Percentiles rank a stretch among this genome's conserved stretches.
These are phyloP conservation scores for Cyanodermella asteris DNA, from an alignment of 2,329 filamentous ascomycete species.

Conservation along the genomic window DNA sequence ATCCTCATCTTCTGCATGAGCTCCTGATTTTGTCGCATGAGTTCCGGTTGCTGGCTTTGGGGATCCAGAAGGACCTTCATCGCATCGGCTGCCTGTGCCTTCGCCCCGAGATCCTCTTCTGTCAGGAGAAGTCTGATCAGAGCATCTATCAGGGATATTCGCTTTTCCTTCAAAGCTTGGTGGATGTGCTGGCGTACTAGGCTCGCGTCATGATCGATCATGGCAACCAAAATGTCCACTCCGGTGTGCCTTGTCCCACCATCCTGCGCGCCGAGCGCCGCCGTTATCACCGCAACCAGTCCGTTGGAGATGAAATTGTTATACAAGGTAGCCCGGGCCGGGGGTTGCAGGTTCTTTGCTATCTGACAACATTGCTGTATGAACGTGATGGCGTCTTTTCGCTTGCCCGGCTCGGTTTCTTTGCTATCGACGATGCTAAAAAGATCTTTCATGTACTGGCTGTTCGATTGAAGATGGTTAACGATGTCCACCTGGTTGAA, in stretches of 20 bases:
- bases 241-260: constrained; percentile 74
- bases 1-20: constrained; percentile 40
- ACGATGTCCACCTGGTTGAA: constrained; percentile 98
- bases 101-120: constrained; percentile 82
- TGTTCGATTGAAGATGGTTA: constrained; percentile 72
- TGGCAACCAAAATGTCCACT: constrained; percentile 76
- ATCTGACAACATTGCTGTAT: constrained; percentile 91
- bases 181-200: constrained; percentile 90
- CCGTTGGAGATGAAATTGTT: constrained; percentile 77
- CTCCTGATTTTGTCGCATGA: constrained; percentile 44
- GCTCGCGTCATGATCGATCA: constrained; percentile 87
- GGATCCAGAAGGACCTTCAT: constrained; percentile 82
- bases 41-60: constrained; percentile 26
- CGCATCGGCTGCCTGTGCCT: constrained; percentile 84
- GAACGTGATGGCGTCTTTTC: constrained; percentile 87
- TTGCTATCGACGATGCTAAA: constrained; percentile 63
- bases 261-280: constrained; percentile 66
- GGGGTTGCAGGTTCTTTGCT: constrained; percentile 80
- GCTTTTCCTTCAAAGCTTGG: constrained; percentile 71
- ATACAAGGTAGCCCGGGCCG: constrained; percentile 59
- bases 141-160: constrained; percentile 69
- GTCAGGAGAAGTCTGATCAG: constrained; percentile 78
- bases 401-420: constrained; percentile 43
- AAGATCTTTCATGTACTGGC: constrained; percentile 56
- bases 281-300: constrained; percentile 74